Evolutionary conservation across 1,139 yeast genomes (phyloP).

Genomic region (Maudiozyma humilis): DNA sequence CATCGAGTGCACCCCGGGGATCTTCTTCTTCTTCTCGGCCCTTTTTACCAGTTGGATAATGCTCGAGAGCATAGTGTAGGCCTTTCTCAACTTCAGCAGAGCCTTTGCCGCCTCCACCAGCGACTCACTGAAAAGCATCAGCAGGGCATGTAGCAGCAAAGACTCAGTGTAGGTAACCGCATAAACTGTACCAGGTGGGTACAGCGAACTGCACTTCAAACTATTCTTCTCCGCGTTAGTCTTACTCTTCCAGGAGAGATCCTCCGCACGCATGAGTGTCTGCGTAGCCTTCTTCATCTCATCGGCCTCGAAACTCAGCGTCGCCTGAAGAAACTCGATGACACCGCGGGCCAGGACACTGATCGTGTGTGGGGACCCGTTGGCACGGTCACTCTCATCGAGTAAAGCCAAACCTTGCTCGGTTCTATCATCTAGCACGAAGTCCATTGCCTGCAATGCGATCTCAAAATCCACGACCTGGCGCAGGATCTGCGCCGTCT

Average conservation of each 20-base stretch:
- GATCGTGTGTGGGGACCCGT: slow-evolving; percentile 44
- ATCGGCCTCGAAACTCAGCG: slow-evolving; percentile 84
- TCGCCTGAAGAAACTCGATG: slow-evolving; percentile 81
- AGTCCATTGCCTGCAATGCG: slow-evolving; percentile 87
- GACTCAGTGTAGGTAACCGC: slow-evolving; percentile 88
- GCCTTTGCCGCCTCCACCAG: slow-evolving; percentile 83
- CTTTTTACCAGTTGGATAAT: slow-evolving; percentile 43
- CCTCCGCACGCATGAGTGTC: slow-evolving; percentile 65
- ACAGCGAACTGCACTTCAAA: slow-evolving; percentile 56
- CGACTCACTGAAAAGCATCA: slow-evolving; percentile 55
- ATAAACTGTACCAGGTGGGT: slow-evolving; percentile 92
- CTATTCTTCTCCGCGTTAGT: slow-evolving; percentile 48
- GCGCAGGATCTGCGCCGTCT: slow-evolving; percentile 25
- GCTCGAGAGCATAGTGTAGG: slow-evolving; percentile 78
- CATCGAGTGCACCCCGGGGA: not conserved
- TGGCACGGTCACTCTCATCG: slow-evolving; percentile 28
- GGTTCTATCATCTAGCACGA: slow-evolving; percentile 75
- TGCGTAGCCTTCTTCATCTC: slow-evolving; percentile 72
- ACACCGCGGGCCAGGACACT: slow-evolving; percentile 77
- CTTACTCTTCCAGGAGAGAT: slow-evolving; percentile 56
- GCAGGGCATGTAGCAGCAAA: slow-evolving; percentile 72
- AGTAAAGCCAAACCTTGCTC: slow-evolving; percentile 57
- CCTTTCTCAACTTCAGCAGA: slow-evolving; percentile 70
- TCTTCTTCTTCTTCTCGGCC: slow-evolving; percentile 18
- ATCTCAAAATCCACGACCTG: slow-evolving; percentile 54